Base-by-base conservation (phyloP, 2,329 filamentous ascomycete genomes). In the Graphilbum sp. region DNA sequence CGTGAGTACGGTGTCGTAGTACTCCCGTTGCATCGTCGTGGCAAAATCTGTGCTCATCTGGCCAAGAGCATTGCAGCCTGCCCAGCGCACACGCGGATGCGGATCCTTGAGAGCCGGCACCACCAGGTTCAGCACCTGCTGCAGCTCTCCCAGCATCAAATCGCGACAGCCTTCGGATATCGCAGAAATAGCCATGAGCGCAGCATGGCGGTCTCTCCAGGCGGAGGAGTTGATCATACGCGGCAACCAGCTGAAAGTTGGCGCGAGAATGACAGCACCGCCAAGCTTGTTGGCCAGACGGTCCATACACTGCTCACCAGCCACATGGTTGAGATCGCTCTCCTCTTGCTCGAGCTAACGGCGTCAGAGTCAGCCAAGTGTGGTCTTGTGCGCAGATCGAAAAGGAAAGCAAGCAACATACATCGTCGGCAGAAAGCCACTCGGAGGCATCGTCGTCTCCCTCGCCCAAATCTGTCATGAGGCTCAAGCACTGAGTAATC, bases 21-120 rank as follows among this genome's bases (percentile, higher is more conserved):
- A 93, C 50, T 94, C 90, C 48, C 84, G 81, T 59, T 98, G 90
- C 88, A 98, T 96, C 11, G 82, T 92, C 12, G 87, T 87, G 12
- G 92, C 88, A 57, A 98, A 98, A 54, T 98, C 90, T 24, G 90
- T 98, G 63, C 88, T 96, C 90, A 98, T 98, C 59, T 98, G 90
- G 21, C 90, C 90, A n/a, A 98, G 71, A 32, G 90, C 90, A 54
- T 98, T 96, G 65, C 90, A 98, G 25, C 87, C 90, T 37, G 90
- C 90, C 78, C 92, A 98, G 50, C 88, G 79, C 39, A 98, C 90
- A 53, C 90, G 83, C 31, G 90, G 83, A 54, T 98, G 90, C 30
- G 81, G 72, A 53, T 98, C 88, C 50, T 79, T 77, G 27, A 98
- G 69, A 27, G 88, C 82, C 15, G 90, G 90, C 36, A 95, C 75